Percentiles rank a stretch among this genome's conserved stretches.
Conservation (phyloP, 495 filamentous ascomycete genomes). For the Penicillium canariense region DNA sequence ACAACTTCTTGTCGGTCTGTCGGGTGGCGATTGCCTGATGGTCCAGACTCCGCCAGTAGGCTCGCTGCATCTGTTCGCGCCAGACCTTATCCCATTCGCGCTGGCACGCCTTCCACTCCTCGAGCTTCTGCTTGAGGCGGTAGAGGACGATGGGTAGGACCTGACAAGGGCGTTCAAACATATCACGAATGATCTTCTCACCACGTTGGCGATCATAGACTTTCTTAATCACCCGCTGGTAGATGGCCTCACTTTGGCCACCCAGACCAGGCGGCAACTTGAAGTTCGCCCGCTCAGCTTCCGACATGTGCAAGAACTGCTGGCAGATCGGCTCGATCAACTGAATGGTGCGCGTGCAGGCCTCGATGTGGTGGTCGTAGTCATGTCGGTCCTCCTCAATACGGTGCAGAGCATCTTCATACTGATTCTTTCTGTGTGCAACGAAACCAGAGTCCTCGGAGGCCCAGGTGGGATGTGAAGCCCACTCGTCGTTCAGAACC, state of each 20-base stretch:
- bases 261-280: conserved; percentile 79
- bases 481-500: conserved; percentile 97
- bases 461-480: conserved; percentile 97
- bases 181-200: conserved; percentile 72
- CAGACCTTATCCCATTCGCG: conserved; percentile 99
- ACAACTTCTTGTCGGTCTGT: conserved; percentile 80
- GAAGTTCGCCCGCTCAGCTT: conserved; percentile 68
- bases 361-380: conserved; percentile 97
- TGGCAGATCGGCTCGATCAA: conserved; percentile 91
- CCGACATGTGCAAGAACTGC: conserved; percentile 71
- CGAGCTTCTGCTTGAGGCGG: conserved; percentile 86
- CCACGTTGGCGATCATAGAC: conserved; percentile 89
- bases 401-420: conserved; percentile 87
- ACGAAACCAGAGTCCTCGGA: conserved; percentile 98
- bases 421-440: conserved; percentile 92
- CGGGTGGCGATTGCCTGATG: conserved; percentile 90
- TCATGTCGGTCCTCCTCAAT: conserved; percentile 99
- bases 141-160: conserved; percentile 85
- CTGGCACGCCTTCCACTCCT: conserved; percentile 94
- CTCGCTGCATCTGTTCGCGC: conserved; percentile 86
- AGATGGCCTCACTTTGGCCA: conserved; percentile 92
- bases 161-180: conserved; percentile 75
- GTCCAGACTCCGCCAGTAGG: conserved; percentile 93
- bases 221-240: conserved; percentile 95
- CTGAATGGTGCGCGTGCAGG: conserved; percentile 87